These are phyloP conservation scores for Apostasia ramifera DNA, from an alignment of 106 monocot genomes.

Conservation along the genomic window DNA sequence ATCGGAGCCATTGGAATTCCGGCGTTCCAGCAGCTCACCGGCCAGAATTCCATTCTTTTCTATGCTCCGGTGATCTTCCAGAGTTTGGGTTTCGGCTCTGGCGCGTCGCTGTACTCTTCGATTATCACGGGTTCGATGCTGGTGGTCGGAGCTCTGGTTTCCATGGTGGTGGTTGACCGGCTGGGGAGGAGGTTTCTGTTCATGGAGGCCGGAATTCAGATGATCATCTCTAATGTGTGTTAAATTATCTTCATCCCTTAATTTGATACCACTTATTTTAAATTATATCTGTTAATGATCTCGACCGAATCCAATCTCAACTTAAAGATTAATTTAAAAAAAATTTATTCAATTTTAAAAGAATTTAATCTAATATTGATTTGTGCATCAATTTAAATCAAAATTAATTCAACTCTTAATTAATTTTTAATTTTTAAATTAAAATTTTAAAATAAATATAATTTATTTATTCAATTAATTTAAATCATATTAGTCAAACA, in stretches of 20 bases:
- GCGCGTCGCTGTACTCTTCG: conserved; percentile 37
- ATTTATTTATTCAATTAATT: no score
- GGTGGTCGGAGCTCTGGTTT: conserved; percentile 31
- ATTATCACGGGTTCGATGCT: conserved; percentile 44
- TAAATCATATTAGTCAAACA: no score
- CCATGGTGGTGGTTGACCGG: conserved; percentile 32
- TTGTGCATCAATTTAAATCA: background rate
- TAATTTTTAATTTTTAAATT: background rate
- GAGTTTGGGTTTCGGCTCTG: conserved; percentile 47
- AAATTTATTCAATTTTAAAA: background rate
- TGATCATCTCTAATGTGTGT: conserved; percentile 40
- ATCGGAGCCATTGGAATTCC: conserved; percentile 49
- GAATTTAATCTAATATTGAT: background rate
- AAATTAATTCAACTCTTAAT: background rate
- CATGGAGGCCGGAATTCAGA: conserved; percentile 47
- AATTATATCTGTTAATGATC: no score
- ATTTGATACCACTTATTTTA: background rate
- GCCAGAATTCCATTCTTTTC: conserved; percentile 50
- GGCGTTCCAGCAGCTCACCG: conserved; percentile 50
- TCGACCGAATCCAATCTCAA: background rate
- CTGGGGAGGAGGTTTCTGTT: conserved; percentile 45
- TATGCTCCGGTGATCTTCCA: conserved; percentile 52
- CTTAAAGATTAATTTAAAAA: background rate
- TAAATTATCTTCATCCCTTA: background rate
- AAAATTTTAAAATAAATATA: no score